These are phyloP conservation scores for Diaporthe sp. DNA, from an alignment of 2,329 filamentous ascomycete genomes.

Conservation along the genomic window DNA sequence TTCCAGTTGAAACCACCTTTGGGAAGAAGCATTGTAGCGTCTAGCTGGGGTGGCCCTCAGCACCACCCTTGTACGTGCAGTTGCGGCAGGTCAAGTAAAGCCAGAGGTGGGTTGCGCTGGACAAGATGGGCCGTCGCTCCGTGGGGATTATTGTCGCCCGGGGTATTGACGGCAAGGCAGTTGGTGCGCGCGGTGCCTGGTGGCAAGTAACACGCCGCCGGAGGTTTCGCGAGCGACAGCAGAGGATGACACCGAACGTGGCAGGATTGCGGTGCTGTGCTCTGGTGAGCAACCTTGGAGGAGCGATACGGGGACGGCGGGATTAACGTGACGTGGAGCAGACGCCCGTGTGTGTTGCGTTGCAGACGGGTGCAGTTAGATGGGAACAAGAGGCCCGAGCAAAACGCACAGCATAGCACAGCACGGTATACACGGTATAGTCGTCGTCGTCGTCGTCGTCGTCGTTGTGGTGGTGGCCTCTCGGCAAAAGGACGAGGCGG, in stretches of 20 bases:
- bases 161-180: not conserved
- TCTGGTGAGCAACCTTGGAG: not conserved
- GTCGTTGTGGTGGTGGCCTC: too few relatives aligned
- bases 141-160: not conserved
- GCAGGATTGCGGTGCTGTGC: slow-evolving; percentile 7
- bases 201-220: slow-evolving; percentile 20
- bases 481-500: not conserved
- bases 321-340: not conserved
- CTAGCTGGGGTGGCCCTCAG: slow-evolving; percentile 50
- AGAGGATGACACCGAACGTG: slow-evolving; percentile 25
- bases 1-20: slow-evolving; percentile 95
- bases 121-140: slow-evolving; percentile 28
- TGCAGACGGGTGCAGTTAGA: slow-evolving; percentile 8
- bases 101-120: slow-evolving; percentile 24
- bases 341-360: slow-evolving; percentile 13
- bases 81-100: slow-evolving; percentile 29
- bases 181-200: not conserved
- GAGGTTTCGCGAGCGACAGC: slow-evolving; percentile 4
- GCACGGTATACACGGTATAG: not conserved
- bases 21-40: slow-evolving; percentile 81
- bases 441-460: not conserved
- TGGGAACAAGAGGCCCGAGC: slow-evolving; percentile 16
- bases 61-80: slow-evolving; percentile 48
- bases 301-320: not conserved
- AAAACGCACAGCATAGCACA: slow-evolving; percentile 12